Percentiles rank a stretch among this genome's conserved stretches.
phyloP scores from a whole-genome alignment of 2,329 filamentous ascomycete genomes.

The Paracamarosporium sp. region DNA sequence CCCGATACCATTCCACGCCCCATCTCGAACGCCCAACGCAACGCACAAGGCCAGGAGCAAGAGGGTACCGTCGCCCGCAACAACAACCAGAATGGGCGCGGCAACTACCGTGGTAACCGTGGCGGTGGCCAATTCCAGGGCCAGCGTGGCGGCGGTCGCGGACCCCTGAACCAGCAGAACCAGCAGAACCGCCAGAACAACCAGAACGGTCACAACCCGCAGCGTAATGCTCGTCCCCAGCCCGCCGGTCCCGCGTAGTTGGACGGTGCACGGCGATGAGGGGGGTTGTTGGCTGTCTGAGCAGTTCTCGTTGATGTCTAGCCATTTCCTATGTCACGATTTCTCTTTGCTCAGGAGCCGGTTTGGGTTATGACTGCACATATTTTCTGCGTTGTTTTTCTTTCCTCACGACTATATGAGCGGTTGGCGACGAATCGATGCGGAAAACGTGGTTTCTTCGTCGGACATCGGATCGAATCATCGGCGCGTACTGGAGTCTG shows the following conservation, averaged over 20 bases:
- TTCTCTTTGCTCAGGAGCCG: constrained; percentile 37
- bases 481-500: constrained; percentile 42
- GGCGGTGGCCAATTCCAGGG: constrained; percentile 35
- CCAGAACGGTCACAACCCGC: constrained; percentile 44
- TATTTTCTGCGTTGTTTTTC: constrained; percentile 34
- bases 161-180: constrained; percentile 31
- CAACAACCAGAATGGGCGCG: constrained; percentile 23
- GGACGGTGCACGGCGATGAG: constrained; percentile 16
- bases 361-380: constrained; percentile 30
- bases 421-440: constrained; percentile 42
- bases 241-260: constrained; percentile 39
- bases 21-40: constrained; percentile 60
- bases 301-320: constrained; percentile 37
- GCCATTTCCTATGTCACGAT: constrained; percentile 33
- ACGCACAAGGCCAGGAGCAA: constrained; percentile 26
- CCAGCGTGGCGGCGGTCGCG: constrained; percentile 25
- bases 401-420: constrained; percentile 36
- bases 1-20: constrained; percentile 94
- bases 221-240: constrained; percentile 42
- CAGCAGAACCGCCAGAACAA: constrained; percentile 43
- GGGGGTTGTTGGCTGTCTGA: constrained; percentile 30
- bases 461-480: constrained; percentile 41
- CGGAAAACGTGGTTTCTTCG: constrained; percentile 40
- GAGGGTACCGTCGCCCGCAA: constrained; percentile 25
- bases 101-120: constrained; percentile 37